Base-by-base conservation (phyloP, 257 asterid species). In the Fraxinus cuspidata region DNA sequence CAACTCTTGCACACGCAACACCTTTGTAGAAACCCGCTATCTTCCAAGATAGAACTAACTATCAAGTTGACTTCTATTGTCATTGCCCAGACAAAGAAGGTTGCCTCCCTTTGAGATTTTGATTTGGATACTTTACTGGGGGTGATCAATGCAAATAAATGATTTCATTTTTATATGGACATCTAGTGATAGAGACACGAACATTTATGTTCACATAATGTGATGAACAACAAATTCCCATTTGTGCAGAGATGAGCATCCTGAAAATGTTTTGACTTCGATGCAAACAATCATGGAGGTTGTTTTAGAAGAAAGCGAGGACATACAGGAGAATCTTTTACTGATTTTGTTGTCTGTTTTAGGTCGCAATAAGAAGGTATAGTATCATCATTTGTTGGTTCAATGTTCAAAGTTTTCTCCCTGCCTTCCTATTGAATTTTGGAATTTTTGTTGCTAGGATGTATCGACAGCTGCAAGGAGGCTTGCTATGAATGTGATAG, bases 261-360 rank as follows among this genome's bases (percentile, higher is more conserved):
- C 96, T 32, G 97, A 88, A 84, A 90, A 87, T 88, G 97, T 93
- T 74, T 84, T 88, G 81, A 85, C 92, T 40, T 96, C 99, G 74
- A 96, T 96, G 98, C 91, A 92, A 84, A 92, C 94, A 73, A 96
- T 96, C 71, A 92, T 96, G 97, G 93, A 85, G 69, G 95, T 90
- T 82, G 85, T 96, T 78, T 75, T 94, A 67, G 98, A 96, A 85
- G 99, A 96, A 84, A 91, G 98, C 75, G 98, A 94, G 87, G 98
- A 96, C 81, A 85, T 90, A 42, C 91, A 80, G 21, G 96, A 93
- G 79, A 88, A 92, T 81, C 95, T 96, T 83, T 81, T 96, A 79
- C 88, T 80, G 72, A 83, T 86, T 56, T 75, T 96, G 37, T 80
- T 96, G 84, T 92, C 97, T 70, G 88, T 86, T 83, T 85, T 96